These are phyloP conservation scores for Termitomyces sp. DNA, from an alignment of 768 basidiomycete genomes.

Conservation along the genomic window DNA sequence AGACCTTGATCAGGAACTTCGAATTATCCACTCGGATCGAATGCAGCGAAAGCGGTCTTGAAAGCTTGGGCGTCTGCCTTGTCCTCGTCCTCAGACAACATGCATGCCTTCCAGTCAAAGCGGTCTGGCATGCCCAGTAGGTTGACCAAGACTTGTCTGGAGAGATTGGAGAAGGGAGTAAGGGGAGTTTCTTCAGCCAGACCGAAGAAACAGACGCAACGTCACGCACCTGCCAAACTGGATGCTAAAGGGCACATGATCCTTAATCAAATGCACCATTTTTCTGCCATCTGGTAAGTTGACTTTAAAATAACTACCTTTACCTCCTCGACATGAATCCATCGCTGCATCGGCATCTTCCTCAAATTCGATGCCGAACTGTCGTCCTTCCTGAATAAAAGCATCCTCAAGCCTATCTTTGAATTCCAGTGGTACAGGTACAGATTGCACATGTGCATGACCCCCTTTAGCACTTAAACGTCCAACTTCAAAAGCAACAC, in stretches of 20 bases:
- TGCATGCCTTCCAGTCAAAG: conserved; percentile 90
- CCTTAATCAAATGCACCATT: conserved; percentile 82
- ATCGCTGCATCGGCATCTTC: conserved; percentile 62
- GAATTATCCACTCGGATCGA: conserved; percentile 45
- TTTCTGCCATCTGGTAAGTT: conserved; percentile 83
- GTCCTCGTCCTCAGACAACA: conserved; percentile 80
- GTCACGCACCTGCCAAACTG: conserved; percentile 86
- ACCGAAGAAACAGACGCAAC: background rate
- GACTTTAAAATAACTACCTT: conserved; percentile 83
- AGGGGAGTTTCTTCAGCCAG: conserved; percentile 1
- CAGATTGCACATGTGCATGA: conserved; percentile 89
- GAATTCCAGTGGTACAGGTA: conserved; percentile 68
- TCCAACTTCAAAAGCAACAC: conserved; percentile 86
- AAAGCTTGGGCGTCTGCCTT: conserved; percentile 78
- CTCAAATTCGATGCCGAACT: conserved; percentile 71
- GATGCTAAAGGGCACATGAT: conserved; percentile 74
- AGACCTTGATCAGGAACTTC: background rate
- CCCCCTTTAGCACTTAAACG: conserved; percentile 82
- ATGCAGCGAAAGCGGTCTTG: conserved; percentile 75
- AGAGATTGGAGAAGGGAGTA: background rate
- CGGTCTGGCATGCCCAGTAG: conserved; percentile 75
- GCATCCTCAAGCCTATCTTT: conserved; percentile 60
- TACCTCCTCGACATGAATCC: conserved; percentile 43
- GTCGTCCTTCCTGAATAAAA: conserved; percentile 67
- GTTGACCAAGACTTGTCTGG: conserved; percentile 74